These are phyloP conservation scores for Microcos paniculata DNA, from an alignment of 345 rosid species.

Conservation along the genomic window DNA sequence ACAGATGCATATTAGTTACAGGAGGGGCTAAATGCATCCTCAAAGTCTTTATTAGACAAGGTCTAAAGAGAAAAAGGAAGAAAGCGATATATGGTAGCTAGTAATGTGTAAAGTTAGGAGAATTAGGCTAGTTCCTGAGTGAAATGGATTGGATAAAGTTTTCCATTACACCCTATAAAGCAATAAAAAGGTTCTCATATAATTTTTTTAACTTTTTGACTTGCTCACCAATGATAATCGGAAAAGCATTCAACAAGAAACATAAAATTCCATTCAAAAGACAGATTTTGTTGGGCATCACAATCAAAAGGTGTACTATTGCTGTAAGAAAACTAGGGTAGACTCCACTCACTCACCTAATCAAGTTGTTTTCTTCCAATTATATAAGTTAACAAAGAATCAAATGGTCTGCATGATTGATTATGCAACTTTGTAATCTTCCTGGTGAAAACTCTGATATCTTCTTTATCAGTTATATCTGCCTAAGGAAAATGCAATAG, in stretches of 20 bases:
- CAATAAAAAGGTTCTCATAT: constrained; percentile 8
- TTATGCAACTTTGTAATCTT: constrained; percentile 2
- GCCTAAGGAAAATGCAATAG: neutral
- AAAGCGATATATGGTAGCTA: neutral
- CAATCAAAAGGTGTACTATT: neutral
- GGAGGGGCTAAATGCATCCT: neutral
- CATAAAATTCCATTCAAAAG: constrained; percentile 5
- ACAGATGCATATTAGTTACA: neutral
- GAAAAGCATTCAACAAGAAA: constrained; percentile 12
- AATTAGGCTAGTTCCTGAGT: constrained; percentile 9
- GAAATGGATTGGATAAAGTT: constrained; percentile 1
- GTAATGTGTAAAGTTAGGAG: neutral
- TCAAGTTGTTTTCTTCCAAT: neutral
- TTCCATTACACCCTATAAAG: neutral
- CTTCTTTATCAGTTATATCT: neutral
- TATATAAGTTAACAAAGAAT: neutral
- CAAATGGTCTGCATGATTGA: constrained; percentile 3
- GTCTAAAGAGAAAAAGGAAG: neutral
- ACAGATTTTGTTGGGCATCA: constrained; percentile 14
- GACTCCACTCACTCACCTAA: neutral
- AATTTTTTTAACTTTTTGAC: constrained; percentile 13
- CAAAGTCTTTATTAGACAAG: neutral
- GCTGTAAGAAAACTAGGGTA: neutral
- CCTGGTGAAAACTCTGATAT: neutral
- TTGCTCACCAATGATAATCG: constrained; percentile 7